A percentile compares a stretch with the other conserved stretches of the same genome.
These are phyloP conservation scores for Dictyostelium intermedium DNA, from an alignment of 78 protist species.

Conservation along the genomic window DNA sequence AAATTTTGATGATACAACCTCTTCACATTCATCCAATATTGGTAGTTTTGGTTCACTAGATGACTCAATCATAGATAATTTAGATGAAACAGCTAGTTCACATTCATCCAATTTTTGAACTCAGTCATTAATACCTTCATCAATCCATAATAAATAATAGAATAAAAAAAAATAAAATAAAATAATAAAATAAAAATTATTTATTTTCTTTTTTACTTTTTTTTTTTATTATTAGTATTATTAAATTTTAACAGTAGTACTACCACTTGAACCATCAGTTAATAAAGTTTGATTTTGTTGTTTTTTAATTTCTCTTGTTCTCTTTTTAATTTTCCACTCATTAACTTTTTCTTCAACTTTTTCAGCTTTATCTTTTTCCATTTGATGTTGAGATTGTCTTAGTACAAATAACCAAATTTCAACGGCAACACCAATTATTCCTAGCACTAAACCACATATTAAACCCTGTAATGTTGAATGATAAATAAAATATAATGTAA, in stretches of 20 bases:
- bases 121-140: no score
- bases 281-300: background rate
- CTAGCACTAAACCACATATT: conserved; percentile 20
- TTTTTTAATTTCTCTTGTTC: conserved; percentile 35
- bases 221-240: background rate
- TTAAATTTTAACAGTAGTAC: background rate
- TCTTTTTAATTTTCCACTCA: background rate
- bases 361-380: conserved; percentile 12
- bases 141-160: no score
- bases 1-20: background rate
- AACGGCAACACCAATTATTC: conserved; percentile 53
- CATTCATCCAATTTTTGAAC: no score
- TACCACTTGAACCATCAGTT: background rate
- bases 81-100: no score
- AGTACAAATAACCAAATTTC: conserved; percentile 57
- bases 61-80: no score
- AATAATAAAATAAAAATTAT: no score
- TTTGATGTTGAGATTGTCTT: background rate
- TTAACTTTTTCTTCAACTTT: background rate
- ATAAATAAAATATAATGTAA: no score
- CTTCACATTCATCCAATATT: background rate
- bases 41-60: no score
- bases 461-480: no score
- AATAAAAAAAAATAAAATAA: no score
- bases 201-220: background rate